Evolutionary conservation across 108 stramenopile genomes (phyloP).

Genomic region (Ochromonas danica): DNA sequence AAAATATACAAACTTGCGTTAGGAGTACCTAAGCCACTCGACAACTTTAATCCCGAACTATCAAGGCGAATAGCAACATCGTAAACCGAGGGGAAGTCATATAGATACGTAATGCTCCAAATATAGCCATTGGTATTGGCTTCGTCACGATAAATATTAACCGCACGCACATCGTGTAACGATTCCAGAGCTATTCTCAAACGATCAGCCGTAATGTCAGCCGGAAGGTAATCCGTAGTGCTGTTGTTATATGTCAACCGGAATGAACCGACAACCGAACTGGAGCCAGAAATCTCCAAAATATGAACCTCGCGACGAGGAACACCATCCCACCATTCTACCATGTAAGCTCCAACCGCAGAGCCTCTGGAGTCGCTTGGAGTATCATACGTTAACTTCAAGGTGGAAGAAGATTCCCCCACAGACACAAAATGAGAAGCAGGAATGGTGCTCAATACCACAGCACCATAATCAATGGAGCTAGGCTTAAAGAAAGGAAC

Average conservation of each 20-base stretch:
- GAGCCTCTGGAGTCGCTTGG: constrained; percentile 62
- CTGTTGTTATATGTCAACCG: constrained; percentile 48
- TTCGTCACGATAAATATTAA: constrained; percentile 48
- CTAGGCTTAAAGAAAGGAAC: constrained; percentile 41
- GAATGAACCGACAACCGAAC: constrained; percentile 50
- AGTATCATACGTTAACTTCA: constrained; percentile 60
- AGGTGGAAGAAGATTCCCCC: constrained; percentile 61
- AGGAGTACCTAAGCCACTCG: background rate
- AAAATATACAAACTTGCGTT: background rate
- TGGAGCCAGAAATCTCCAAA: constrained; percentile 40
- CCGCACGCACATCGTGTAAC: constrained; percentile 58
- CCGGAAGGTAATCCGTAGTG: constrained; percentile 48
- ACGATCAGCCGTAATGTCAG: constrained; percentile 41
- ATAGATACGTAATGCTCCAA: constrained; percentile 67
- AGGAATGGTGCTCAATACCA: constrained; percentile 50
- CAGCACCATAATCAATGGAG: constrained; percentile 52
- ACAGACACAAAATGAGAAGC: constrained; percentile 58
- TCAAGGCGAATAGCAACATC: background rate
- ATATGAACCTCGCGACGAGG: constrained; percentile 57
- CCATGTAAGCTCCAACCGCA: constrained; percentile 53
- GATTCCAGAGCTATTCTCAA: constrained; percentile 52
- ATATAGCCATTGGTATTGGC: constrained; percentile 46
- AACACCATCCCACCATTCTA: constrained; percentile 67
- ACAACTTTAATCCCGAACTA: background rate
- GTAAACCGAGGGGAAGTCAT: constrained; percentile 54